Conservation (phyloP, 2,329 filamentous ascomycete genomes). For the Hymenoscyphus occultus region DNA sequence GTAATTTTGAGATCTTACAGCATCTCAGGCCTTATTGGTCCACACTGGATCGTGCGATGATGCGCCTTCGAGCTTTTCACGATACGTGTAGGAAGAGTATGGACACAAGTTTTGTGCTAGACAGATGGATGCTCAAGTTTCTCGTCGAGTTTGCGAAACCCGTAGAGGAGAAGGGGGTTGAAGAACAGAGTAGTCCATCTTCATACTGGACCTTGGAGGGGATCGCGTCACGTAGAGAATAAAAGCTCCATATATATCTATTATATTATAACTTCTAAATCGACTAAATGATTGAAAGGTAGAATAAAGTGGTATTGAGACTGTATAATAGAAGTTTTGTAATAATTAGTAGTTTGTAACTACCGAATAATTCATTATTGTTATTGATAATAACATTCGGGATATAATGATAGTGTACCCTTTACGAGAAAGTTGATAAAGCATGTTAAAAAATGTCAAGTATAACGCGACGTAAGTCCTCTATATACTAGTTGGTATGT, state of each 20-base stretch:
- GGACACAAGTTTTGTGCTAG: constrained; percentile 41
- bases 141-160: constrained; percentile 36
- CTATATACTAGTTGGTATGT: too few species aligned
- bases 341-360: too few species aligned
- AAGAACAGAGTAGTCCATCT: constrained; percentile 7
- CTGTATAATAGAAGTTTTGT: too few species aligned
- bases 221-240: not conserved
- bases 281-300: too few species aligned
- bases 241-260: constrained; percentile 19
- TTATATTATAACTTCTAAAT: too few species aligned
- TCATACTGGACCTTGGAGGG: constrained; percentile 9
- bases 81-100: constrained; percentile 40
- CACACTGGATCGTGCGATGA: constrained; percentile 39
- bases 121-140: constrained; percentile 44
- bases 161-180: constrained; percentile 30
- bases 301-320: too few species aligned
- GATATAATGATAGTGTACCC: too few species aligned
- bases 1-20: constrained; percentile 46
- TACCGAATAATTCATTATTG: too few species aligned
- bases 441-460: too few species aligned
- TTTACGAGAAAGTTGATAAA: too few species aligned
- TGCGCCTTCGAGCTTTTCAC: constrained; percentile 42
- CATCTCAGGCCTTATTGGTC: constrained; percentile 43
- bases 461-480: too few species aligned
- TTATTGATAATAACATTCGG: too few species aligned